phyloP scores from a whole-genome alignment of 805 yeast genomes.

The Spathaspora sp. region DNA sequence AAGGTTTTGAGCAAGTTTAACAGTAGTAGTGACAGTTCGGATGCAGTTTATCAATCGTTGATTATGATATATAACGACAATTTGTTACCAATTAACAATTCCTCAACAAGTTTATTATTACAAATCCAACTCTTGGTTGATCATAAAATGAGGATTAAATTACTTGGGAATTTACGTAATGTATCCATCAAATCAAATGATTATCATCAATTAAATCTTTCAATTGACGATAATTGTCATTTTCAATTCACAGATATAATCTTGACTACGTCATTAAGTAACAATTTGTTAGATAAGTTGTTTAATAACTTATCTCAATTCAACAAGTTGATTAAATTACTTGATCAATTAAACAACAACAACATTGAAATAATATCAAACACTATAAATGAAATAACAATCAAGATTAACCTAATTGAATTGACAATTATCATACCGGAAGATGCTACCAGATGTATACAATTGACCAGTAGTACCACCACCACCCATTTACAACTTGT shows the following conservation, averaged over 20 bases:
- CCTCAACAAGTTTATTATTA: conserved; percentile 31
- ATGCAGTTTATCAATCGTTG: conserved; percentile 18
- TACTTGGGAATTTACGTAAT: conserved; percentile 24
- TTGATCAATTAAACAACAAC: conserved; percentile 28
- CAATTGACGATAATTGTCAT: conserved; percentile 14
- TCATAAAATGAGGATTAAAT: conserved; percentile 20
- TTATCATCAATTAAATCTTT: conserved; percentile 17
- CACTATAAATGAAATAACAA: conserved; percentile 23
- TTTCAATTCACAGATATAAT: conserved; percentile 29
- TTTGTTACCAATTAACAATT: conserved; percentile 29
- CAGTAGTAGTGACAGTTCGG: conserved; percentile 5
- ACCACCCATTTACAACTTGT: conserved; percentile 7
- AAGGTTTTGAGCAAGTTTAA: conserved; percentile 15
- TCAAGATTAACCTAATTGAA: conserved; percentile 23
- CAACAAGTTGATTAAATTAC: conserved; percentile 27
- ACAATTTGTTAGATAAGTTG: conserved; percentile 18
- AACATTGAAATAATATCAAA: conserved; percentile 23
- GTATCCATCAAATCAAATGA: conserved; percentile 18
- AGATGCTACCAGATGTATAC: not conserved
- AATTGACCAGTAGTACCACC: not conserved
- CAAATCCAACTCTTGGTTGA: conserved; percentile 21
- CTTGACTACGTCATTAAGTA: not conserved
- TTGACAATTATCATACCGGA: conserved; percentile 14
- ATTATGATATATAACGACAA: conserved; percentile 22
- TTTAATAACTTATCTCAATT: conserved; percentile 29